Evolutionary conservation across 2,329 filamentous ascomycete species (phyloP).

Genomic region (Hypoxylon sp.): DNA sequence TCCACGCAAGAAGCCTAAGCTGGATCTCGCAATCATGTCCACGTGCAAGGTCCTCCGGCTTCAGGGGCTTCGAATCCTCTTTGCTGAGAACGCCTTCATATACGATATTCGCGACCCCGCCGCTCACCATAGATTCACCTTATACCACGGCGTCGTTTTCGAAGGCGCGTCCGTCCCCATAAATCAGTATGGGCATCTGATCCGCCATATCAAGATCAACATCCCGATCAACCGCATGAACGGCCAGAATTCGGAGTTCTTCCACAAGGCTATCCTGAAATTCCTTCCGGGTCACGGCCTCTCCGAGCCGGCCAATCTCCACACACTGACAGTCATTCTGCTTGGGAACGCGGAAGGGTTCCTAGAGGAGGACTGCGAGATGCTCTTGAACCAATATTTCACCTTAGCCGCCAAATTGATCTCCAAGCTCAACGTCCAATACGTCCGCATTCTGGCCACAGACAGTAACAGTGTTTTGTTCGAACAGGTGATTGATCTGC

Average conservation of each 20-base stretch:
- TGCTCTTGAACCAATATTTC: slow-evolving; percentile 51
- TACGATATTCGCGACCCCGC: slow-evolving; percentile 62
- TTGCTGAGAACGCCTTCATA: slow-evolving; percentile 63
- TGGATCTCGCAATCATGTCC: slow-evolving; percentile 58
- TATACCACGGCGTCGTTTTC: slow-evolving; percentile 51
- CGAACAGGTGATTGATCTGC: slow-evolving; percentile 46
- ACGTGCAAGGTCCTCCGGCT: slow-evolving; percentile 55
- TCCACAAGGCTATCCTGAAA: slow-evolving; percentile 57
- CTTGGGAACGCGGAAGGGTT: slow-evolving; percentile 49
- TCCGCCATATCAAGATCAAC: slow-evolving; percentile 61
- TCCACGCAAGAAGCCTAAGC: slow-evolving; percentile 48
- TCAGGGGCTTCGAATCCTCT: slow-evolving; percentile 62
- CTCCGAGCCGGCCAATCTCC: slow-evolving; percentile 51
- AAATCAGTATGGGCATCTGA: slow-evolving; percentile 56
- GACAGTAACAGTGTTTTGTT: slow-evolving; percentile 41
- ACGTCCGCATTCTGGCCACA: slow-evolving; percentile 57
- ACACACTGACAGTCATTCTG: slow-evolving; percentile 62
- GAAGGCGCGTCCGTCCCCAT: slow-evolving; percentile 54
- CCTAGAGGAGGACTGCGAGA: slow-evolving; percentile 1
- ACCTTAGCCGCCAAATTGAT: slow-evolving; percentile 56
- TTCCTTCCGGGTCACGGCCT: slow-evolving; percentile 53
- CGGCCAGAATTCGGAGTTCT: slow-evolving; percentile 44
- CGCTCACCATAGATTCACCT: slow-evolving; percentile 21
- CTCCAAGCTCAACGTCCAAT: slow-evolving; percentile 55
- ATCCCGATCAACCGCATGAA: slow-evolving; percentile 60